Evolutionary conservation across 495 filamentous ascomycete genomes (phyloP).

Genomic region (Xylaria longipes): DNA sequence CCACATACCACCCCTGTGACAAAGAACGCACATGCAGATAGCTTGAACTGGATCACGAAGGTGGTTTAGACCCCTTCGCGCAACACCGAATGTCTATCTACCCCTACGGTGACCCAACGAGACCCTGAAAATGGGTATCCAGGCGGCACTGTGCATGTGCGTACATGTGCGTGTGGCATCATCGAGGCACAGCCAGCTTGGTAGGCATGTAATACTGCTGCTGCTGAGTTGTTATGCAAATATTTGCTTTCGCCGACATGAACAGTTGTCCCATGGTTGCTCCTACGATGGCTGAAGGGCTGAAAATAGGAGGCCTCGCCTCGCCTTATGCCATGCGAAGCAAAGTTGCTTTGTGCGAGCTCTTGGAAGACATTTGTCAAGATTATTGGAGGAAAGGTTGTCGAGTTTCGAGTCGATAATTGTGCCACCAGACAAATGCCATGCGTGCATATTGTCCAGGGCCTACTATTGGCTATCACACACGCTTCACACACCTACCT

Average conservation of each 20-base stretch:
- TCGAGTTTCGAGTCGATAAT: slow-evolving; percentile 10
- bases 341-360: neutral
- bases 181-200: neutral
- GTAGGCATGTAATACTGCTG: neutral
- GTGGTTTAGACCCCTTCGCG: neutral
- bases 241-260: neutral
- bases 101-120: neutral
- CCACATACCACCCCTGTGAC: neutral
- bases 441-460: neutral
- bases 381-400: neutral
- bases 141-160: neutral
- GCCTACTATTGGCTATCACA: slow-evolving; percentile 9
- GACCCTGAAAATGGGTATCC: neutral
- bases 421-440: slow-evolving; percentile 3
- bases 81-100: neutral
- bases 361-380: neutral
- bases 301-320: neutral
- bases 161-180: neutral
- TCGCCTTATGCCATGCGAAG: slow-evolving; percentile 1
- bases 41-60: neutral
- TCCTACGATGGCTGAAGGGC: slow-evolving; percentile 12
- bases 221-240: neutral
- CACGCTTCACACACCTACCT: neutral
- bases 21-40: neutral
- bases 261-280: neutral